phyloP scores from a whole-genome alignment of 495 filamentous ascomycete genomes.

The Penicillium atrosanguineum region DNA sequence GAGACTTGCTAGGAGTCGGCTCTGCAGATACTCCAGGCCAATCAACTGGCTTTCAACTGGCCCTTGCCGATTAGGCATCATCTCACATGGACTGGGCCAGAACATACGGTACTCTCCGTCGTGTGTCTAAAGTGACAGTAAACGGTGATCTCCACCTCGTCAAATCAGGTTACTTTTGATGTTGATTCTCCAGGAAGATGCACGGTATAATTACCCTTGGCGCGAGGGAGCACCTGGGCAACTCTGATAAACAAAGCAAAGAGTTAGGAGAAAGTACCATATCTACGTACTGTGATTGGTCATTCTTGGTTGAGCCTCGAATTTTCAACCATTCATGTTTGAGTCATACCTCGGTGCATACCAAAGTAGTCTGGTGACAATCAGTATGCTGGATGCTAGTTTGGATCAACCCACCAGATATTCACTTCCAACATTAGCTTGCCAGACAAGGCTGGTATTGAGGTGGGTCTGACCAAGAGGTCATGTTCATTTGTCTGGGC shows the following conservation, averaged over 20 bases:
- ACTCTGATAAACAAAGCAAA: background rate
- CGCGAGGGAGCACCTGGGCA: background rate
- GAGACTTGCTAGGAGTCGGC: background rate
- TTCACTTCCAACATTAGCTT: background rate
- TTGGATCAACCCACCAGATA: background rate
- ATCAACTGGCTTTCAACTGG: slow-evolving; percentile 3
- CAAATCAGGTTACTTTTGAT: background rate
- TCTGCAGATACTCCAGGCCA: slow-evolving; percentile 3
- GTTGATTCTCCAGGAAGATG: no score
- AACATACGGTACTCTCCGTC: background rate
- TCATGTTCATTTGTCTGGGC: no score
- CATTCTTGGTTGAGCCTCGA: background rate
- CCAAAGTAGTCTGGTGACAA: background rate
- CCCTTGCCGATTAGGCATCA: slow-evolving; percentile 21
- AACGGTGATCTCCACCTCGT: background rate
- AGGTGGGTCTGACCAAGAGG: no score
- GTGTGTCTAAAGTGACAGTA: background rate
- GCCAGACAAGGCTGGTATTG: no score
- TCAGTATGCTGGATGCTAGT: background rate
- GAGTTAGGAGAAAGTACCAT: background rate
- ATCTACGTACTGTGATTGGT: background rate
- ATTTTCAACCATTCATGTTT: background rate
- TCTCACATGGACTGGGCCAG: slow-evolving; percentile 3
- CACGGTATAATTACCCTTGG: background rate
- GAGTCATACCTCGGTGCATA: background rate